Base-by-base conservation (phyloP, 306 rosid species). In the Rosa multiflora region DNA sequence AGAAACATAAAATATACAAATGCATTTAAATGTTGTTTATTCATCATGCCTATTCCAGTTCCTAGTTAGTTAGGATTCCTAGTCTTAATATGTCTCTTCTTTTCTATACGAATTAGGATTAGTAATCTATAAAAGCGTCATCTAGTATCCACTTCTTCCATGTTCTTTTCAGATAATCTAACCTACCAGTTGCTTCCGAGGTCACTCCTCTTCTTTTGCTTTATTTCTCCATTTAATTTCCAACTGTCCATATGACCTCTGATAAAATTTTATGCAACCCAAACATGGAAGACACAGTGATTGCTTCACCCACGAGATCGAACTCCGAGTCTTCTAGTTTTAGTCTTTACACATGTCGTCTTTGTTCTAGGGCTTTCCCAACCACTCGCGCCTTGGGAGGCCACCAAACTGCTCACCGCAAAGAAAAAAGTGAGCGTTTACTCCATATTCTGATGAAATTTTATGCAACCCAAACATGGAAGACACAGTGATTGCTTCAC, bases 391-490 rank as follows among this genome's bases (percentile, higher is more conserved):
- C 84, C 18, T 21, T 86, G 0, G 85, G 84, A 10, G 82, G 89
- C 67, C 89, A 86, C 68, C 87, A 83, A 58, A 86, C 81, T 29
- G 87, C 83, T 3, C 89, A 83, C 49, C 67, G 83, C 26, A 29
- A n/a, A 4, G 67, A 71, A 3, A 49, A 70, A 9, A 69, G 53
- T 13, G 75, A 37, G 26, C 8, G 15, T 2, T 46, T n/a, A n/a
- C n/a, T n/a, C n/a, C n/a, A n/a, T n/a, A n/a, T 8, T 61, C 7
- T 61, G 67, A 18, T 29, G 18, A 61, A 12, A 26, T 23, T 29
- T 61, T 61, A 61, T 10, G 8, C 67, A 11, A 61, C 40, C 6
- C 15, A 61, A 29, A 58, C 8, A 61, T 61, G 37, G 17, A 1
- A 23, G 37, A 23, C 37, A 29, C 37, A 8, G 23, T 26, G 67